These are phyloP conservation scores for Diacronema lutheri DNA, from an alignment of 78 protist genomes.

Conservation along the genomic window DNA sequence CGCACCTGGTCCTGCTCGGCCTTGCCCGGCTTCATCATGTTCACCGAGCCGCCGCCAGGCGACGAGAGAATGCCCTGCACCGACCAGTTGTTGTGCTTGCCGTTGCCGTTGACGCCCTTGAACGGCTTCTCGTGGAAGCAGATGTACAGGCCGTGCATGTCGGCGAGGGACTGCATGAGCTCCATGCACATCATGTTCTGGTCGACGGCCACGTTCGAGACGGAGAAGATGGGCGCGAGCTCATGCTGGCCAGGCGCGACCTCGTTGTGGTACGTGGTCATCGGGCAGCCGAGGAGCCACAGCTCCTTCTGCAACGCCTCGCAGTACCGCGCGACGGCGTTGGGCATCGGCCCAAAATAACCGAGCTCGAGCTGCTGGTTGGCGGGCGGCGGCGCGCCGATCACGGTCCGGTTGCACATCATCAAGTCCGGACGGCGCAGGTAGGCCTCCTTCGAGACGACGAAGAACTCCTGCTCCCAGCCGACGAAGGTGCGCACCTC, in stretches of 20 bases:
- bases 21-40: too few species aligned
- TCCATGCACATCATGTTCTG: conserved; percentile 83
- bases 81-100: conserved; percentile 88
- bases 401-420: conserved; percentile 56
- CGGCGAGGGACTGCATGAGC: conserved; percentile 15
- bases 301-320: conserved; percentile 62
- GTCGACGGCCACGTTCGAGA: conserved; percentile 37
- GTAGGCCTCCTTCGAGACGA: conserved; percentile 65
- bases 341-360: conserved; percentile 72
- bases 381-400: conserved; percentile 22
- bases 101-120: conserved; percentile 81
- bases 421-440: conserved; percentile 75
- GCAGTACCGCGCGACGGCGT: conserved; percentile 54
- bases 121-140: conserved; percentile 90
- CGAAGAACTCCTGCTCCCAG: conserved; percentile 83
- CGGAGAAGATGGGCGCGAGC: conserved; percentile 76
- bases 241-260: conserved; percentile 90
- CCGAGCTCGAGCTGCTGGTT: conserved; percentile 82
- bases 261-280: conserved; percentile 76
- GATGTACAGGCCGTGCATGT: conserved; percentile 37
- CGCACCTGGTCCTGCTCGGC: too few species aligned
- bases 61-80: not conserved
- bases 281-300: conserved; percentile 79
- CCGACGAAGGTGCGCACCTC: conserved; percentile 42
- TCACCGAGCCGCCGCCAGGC: too few species aligned